phyloP scores from a whole-genome alignment of 2,329 filamentous ascomycete genomes.

The Neoarthrinium moseri region DNA sequence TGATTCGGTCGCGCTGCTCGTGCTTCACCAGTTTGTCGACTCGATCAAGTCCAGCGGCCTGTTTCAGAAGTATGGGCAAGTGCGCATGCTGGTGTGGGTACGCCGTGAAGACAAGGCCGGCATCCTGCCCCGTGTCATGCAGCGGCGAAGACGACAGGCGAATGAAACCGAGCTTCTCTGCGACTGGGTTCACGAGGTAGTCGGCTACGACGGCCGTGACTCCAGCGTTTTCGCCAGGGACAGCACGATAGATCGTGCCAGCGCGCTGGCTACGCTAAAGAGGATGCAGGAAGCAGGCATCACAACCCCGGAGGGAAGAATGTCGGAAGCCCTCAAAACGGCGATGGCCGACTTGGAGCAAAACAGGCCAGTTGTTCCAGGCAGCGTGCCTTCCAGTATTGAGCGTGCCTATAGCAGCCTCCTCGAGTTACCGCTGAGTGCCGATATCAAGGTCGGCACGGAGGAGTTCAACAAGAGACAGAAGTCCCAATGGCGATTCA shows the following conservation, averaged over 20 bases:
- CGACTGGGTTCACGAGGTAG: conserved; percentile 60
- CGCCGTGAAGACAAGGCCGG: conserved; percentile 56
- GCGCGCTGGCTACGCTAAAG: conserved; percentile 34
- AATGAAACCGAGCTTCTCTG: conserved; percentile 61
- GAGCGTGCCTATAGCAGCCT: conserved; percentile 24
- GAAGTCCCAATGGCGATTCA: conserved; percentile 18
- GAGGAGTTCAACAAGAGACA: not conserved
- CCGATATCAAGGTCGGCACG: not conserved
- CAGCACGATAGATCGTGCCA: conserved; percentile 45
- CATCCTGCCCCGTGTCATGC: conserved; percentile 60
- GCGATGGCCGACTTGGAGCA: conserved; percentile 40
- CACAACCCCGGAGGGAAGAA: conserved; percentile 42
- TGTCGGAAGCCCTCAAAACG: conserved; percentile 31
- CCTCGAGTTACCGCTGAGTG: conserved; percentile 23
- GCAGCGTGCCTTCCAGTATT: conserved; percentile 3
- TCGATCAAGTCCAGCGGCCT: conserved; percentile 57
- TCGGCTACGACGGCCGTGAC: conserved; percentile 32
- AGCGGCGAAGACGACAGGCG: conserved; percentile 53
- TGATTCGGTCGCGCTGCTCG: conserved; percentile 54
- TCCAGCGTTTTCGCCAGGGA: conserved; percentile 38
- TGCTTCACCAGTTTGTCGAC: conserved; percentile 61
- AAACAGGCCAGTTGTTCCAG: conserved; percentile 16
- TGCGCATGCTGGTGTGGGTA: conserved; percentile 77
- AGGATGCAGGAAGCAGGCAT: conserved; percentile 47
- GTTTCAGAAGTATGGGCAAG: conserved; percentile 74